phyloP scores from a whole-genome alignment of 257 asterid species.

The Gentiana macrophylla region DNA sequence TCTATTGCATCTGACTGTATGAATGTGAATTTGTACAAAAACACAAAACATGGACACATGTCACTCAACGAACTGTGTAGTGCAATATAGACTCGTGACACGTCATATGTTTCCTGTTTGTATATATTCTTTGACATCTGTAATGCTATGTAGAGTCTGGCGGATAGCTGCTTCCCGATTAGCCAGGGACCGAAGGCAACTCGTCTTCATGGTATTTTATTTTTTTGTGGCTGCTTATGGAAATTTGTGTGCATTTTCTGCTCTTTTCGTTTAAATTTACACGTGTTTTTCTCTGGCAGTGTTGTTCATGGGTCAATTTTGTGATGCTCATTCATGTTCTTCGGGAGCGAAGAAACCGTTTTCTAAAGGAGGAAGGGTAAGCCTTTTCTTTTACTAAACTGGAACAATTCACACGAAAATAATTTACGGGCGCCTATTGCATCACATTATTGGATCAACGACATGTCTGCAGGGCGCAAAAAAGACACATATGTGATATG shows the following conservation, averaged over 20 bases:
- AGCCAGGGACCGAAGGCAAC: conserved; percentile 48
- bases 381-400: conserved; percentile 6
- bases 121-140: conserved; percentile 5
- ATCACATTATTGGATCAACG: no score
- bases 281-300: conserved; percentile 35
- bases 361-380: conserved; percentile 79
- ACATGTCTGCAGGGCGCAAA: no score
- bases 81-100: no score
- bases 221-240: not conserved
- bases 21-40: no score
- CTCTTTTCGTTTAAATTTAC: conserved; percentile 1
- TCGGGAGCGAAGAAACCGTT: conserved; percentile 49
- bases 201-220: conserved; percentile 63
- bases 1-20: no score
- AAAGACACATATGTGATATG: no score
- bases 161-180: conserved; percentile 74
- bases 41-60: no score
- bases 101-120: no score
- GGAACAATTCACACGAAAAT: no score
- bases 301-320: conserved; percentile 73
- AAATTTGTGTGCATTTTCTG: not conserved
- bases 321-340: conserved; percentile 86
- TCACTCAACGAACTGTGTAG: no score
- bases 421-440: no score
- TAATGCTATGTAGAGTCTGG: conserved; percentile 48